Base-by-base conservation (phyloP, 306 rosid species). In the Echinosophora koreensis region DNA sequence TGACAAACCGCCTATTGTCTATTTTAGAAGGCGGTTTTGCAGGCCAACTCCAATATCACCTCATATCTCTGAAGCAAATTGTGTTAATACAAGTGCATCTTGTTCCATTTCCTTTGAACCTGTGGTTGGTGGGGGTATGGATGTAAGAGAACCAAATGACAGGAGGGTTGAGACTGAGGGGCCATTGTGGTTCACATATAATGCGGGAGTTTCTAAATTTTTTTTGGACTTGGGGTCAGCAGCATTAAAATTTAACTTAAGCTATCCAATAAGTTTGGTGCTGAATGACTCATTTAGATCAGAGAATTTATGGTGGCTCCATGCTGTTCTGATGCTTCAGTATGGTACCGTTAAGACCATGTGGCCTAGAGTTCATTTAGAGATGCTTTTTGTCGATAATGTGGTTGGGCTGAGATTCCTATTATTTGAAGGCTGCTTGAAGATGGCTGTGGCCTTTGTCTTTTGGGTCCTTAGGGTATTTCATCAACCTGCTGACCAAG, bases 301-400 rank as follows among this genome's bases (percentile, higher is more conserved):
- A 39, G 84, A 84, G 37, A 73, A 63, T 66, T 64, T 81, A 41
- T 72, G 82, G 91, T 79, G 86, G 54, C 72, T 70, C 71, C 84
- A 34, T 82, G 80, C 83, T 65, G 50, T 73, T 32, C 28, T 85
- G 81, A 83, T 89, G 72, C 85, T 77, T 77, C 87, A 76, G 35
- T 77, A 76, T 80, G 97, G 95, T 54, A 55, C 85, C 4, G 38
- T 92, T 76, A 78, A 75, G 79, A 66, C 52, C 47, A 58, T 78
- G 76, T 85, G 89, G 91, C 97, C 92, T 47, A 86, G 69, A 83
- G 86, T 92, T 80, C 80, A 66, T 47, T 59, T 92, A 81, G 93
- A 92, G 83, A 85, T 92, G 89, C 91, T 92, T 66, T 89, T 89
- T 72, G 87, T 92, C 3, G 97, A 92, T 55, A 92, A 88, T 82